Percentiles rank a stretch among this genome's conserved stretches.
These are phyloP conservation scores for Naganishia kalamii DNA, from an alignment of 768 basidiomycete species.

Conservation along the genomic window DNA sequence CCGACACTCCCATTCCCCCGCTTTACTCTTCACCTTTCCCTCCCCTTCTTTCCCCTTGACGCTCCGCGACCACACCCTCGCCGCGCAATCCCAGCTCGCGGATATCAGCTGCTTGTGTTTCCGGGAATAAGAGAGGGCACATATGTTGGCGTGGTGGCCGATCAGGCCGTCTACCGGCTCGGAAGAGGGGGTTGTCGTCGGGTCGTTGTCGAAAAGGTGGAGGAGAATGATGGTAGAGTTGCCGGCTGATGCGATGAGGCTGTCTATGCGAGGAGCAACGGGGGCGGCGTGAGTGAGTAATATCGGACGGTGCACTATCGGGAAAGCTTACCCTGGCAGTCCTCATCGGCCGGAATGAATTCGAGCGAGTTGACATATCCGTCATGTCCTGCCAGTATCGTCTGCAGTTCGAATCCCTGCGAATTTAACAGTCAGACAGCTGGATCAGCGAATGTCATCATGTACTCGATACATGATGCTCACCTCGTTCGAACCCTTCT, in stretches of 20 bases:
- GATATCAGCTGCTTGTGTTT: conserved; percentile 34
- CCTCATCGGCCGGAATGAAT: conserved; percentile 24
- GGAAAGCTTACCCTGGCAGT: conserved; percentile 17
- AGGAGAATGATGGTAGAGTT: conserved; percentile 37
- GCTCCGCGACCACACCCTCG: conserved; percentile 34
- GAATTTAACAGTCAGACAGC: neutral
- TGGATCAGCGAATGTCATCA: neutral
- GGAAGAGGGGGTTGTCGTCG: conserved; percentile 12
- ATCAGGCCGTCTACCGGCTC: conserved; percentile 29
- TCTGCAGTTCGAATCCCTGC: neutral
- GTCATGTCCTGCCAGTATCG: conserved; percentile 31
- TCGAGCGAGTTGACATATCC: conserved; percentile 42
- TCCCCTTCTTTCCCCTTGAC: neutral
- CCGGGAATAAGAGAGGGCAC: conserved; percentile 28
- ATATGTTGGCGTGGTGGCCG: conserved; percentile 37
- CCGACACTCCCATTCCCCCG: conserved; percentile 25
- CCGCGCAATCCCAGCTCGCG: conserved; percentile 44
- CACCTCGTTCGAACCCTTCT: neutral
- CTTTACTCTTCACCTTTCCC: neutral
- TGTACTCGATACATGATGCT: neutral
- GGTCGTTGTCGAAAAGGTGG: conserved; percentile 25
- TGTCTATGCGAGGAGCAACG: neutral
- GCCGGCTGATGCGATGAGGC: conserved; percentile 32
- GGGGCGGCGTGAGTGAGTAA: neutral
- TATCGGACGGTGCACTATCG: neutral